A percentile compares a stretch with the other conserved stretches of the same genome.
Conservation (phyloP, 768 basidiomycete genomes). For the Mycena metata region DNA sequence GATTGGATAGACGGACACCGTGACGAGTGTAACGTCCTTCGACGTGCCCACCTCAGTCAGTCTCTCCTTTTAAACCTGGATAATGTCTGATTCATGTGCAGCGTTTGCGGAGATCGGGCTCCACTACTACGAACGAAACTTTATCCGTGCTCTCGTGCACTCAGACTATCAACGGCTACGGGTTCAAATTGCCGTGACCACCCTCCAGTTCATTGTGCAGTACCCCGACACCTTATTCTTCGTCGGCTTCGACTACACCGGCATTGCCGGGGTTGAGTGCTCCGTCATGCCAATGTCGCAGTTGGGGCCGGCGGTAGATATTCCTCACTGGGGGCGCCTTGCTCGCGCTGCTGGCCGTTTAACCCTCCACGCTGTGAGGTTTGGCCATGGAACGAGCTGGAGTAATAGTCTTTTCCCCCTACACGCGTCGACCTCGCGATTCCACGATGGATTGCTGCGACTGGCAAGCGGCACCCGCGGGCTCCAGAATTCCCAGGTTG, state of each 20-base stretch:
- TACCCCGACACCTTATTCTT: constrained; percentile 5
- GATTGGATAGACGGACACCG: constrained; percentile 24
- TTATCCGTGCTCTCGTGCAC: constrained; percentile 26
- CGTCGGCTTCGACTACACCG: constrained; percentile 25
- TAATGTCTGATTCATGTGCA: neutral
- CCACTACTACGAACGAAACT: constrained; percentile 16
- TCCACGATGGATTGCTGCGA: constrained; percentile 7
- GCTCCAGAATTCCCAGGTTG: constrained; percentile 6
- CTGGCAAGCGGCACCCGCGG: constrained; percentile 7
- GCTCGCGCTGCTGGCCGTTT: constrained; percentile 17
- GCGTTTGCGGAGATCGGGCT: constrained; percentile 18
- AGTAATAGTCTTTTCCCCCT: constrained; percentile 14
- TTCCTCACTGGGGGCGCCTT: constrained; percentile 24
- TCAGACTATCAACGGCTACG: constrained; percentile 23
- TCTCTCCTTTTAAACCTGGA: constrained; percentile 1
- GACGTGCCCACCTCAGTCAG: constrained; percentile 12
- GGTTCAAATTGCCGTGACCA: neutral
- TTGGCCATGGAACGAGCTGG: constrained; percentile 20
- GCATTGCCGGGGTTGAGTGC: constrained; percentile 2
- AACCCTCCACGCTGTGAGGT: constrained; percentile 14
- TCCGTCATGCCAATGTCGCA: neutral
- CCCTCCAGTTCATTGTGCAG: constrained; percentile 9
- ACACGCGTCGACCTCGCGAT: constrained; percentile 16
- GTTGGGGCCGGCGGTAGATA: neutral
- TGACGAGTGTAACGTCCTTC: constrained; percentile 14